A percentile compares a stretch with the other conserved stretches of the same genome.
These are phyloP conservation scores for Gaultheria prostrata DNA, from an alignment of 148 eudicot species.

Conservation along the genomic window DNA sequence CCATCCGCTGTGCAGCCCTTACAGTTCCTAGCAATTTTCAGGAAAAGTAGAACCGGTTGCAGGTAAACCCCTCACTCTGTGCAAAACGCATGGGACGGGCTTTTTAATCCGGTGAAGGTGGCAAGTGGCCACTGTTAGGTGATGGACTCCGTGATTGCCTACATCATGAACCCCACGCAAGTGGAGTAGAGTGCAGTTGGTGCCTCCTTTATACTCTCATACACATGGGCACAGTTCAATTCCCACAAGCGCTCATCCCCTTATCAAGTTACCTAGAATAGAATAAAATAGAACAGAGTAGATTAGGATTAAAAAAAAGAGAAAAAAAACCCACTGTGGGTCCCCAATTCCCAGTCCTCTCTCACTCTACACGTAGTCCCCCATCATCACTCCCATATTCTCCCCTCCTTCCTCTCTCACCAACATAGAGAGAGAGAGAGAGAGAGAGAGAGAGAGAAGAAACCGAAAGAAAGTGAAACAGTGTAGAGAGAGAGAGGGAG, in stretches of 20 bases:
- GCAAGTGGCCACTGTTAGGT: conserved; percentile 21
- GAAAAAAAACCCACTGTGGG: conserved; percentile 5
- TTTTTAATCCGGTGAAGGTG: background rate
- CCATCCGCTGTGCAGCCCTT: too few relatives aligned
- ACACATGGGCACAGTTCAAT: too few relatives aligned
- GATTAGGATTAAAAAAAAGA: too few relatives aligned
- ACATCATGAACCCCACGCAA: conserved; percentile 9
- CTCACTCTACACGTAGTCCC: background rate
- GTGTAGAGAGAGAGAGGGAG: background rate
- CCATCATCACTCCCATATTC: background rate
- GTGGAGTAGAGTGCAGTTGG: too few relatives aligned
- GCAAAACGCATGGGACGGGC: background rate
- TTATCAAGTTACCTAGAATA: too few relatives aligned
- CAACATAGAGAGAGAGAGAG: background rate
- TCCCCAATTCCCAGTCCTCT: background rate
- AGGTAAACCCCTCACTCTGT: background rate
- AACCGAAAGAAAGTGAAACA: background rate
- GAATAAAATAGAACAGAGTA: too few relatives aligned
- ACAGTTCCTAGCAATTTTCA: too few relatives aligned
- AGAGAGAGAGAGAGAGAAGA: background rate
- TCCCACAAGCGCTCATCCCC: too few relatives aligned
- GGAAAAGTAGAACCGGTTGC: background rate
- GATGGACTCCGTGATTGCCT: conserved; percentile 15
- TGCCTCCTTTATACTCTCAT: too few relatives aligned
- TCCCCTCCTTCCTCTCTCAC: background rate